Evolutionary conservation across 192 early-diverging fungal genomes (phyloP).

Genomic region (Oehlia diaphana): DNA sequence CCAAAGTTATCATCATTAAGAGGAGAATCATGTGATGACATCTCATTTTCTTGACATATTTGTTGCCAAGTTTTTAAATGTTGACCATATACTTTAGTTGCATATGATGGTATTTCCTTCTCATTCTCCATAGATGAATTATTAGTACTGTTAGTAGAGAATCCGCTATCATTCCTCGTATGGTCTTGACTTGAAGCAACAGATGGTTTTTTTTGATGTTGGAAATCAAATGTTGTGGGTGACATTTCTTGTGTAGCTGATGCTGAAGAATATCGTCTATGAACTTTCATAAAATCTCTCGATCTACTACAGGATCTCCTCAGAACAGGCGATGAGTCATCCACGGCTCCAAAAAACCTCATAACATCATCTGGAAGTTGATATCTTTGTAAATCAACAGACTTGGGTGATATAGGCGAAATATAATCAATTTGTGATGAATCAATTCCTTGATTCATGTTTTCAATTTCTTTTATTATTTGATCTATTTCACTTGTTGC

Average conservation of each 20-base stretch:
- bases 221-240: not conserved
- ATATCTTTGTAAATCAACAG: constrained; percentile 17
- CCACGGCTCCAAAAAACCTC: not conserved
- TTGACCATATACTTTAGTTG: not conserved
- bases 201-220: not conserved
- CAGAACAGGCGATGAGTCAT: not conserved
- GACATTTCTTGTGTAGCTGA: not conserved
- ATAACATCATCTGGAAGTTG: constrained; percentile 25
- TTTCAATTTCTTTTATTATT: constrained; percentile 15
- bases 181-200: not conserved
- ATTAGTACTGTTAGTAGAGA: not conserved
- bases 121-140: not conserved
- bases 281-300: constrained; percentile 18
- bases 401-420: not conserved
- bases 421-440: not conserved
- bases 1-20: not conserved
- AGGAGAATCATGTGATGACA: not conserved
- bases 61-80: not conserved
- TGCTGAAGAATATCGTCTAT: constrained; percentile 2
- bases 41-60: not conserved
- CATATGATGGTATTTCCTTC: not conserved
- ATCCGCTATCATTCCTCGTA: not conserved
- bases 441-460: not conserved
- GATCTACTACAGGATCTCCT: not conserved
- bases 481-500: not conserved